Evolutionary conservation across 352 stramenopile species (phyloP), one percentile per base, ranked within the genome.

Genomic region (Phytophthora litchii): DNA sequence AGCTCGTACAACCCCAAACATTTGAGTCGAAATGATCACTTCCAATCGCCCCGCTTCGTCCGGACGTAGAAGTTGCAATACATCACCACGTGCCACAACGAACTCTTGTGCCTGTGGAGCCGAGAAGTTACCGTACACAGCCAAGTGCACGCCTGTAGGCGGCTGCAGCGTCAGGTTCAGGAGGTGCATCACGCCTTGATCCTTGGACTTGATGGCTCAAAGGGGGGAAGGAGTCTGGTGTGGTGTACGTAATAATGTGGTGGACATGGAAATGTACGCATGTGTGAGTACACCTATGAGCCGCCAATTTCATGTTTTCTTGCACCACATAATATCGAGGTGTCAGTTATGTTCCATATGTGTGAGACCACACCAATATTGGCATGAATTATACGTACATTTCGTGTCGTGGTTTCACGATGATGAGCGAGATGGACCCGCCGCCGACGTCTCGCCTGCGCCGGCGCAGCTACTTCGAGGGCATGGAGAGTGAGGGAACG

Each of bases 11-110:
- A 97, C 83, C 42, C 84, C 92, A 58, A 98, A 98, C 3, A 93
- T 83, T 53, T 97, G 78, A 14, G 82, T 93, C 12, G 77, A 87
- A 44, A 93, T 87, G 25, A 98, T 60, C 7, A 78, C 80, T 49
- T 94, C 74, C 11, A 98, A 65, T 16, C 78, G 74, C 9, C 86
- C 86, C 12, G 80, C 52, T 9, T 84, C 83, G 42, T 88, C 82
- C 12, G 90, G 82, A 17, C 91, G 85, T 48, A 98, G 83, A 32
- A 99, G 67, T 75, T 99, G 96, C 44, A 99, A 78, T 46, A 96
- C 86, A 21, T 96, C 97, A 29, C 96, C 94, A 25, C 92, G 82
- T 42, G 93, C 81, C 29, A 98, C 83, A n/a, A 97, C 86, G 48
- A 99, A 94, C 78, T 99, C 96, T 46, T 98, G 92, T 25, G 88